A percentile compares a stretch with the other conserved stretches of the same genome.
These are phyloP conservation scores for Blastocladiella emersonii DNA, from an alignment of 371 early-diverging fungal species.

Conservation along the genomic window DNA sequence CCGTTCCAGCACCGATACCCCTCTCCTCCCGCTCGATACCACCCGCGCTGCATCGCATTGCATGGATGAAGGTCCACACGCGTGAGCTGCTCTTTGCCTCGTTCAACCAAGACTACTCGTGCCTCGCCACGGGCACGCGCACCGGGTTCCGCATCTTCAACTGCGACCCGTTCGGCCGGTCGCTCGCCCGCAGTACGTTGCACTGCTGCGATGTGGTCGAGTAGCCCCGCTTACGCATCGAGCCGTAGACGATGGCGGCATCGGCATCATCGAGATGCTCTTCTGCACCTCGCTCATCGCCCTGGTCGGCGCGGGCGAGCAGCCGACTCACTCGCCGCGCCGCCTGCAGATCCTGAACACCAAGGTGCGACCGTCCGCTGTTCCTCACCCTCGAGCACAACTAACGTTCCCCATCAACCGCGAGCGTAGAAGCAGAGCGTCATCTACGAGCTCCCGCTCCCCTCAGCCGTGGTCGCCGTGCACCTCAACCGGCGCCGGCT, in stretches of 20 bases:
- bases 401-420: too few relatives aligned
- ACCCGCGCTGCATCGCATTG: constrained; percentile 5
- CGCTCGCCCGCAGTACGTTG: constrained; percentile 56
- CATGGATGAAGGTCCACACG: constrained; percentile 2
- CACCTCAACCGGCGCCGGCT: constrained; percentile 86
- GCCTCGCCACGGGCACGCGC: constrained; percentile 77
- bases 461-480: constrained; percentile 78
- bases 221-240: neutral
- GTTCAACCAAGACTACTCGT: constrained; percentile 88
- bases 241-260: constrained; percentile 56
- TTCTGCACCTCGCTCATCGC: constrained; percentile 93
- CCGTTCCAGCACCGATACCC: too few relatives aligned
- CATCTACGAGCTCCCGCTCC: constrained; percentile 90
- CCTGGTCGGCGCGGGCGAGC: constrained; percentile 84
- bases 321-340: constrained; percentile 75
- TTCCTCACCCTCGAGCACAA: too few relatives aligned
- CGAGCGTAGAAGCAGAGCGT: constrained; percentile 65
- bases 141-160: constrained; percentile 83
- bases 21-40: too few relatives aligned
- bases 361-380: constrained; percentile 42
- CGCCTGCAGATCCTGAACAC: constrained; percentile 88
- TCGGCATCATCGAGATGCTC: constrained; percentile 90
- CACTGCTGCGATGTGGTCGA: neutral
- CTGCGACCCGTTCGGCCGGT: constrained; percentile 86
- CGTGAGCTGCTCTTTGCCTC: constrained; percentile 57